These are phyloP conservation scores for Xylariaceae sp. DNA, from an alignment of 2,329 filamentous ascomycete genomes.

Conservation along the genomic window DNA sequence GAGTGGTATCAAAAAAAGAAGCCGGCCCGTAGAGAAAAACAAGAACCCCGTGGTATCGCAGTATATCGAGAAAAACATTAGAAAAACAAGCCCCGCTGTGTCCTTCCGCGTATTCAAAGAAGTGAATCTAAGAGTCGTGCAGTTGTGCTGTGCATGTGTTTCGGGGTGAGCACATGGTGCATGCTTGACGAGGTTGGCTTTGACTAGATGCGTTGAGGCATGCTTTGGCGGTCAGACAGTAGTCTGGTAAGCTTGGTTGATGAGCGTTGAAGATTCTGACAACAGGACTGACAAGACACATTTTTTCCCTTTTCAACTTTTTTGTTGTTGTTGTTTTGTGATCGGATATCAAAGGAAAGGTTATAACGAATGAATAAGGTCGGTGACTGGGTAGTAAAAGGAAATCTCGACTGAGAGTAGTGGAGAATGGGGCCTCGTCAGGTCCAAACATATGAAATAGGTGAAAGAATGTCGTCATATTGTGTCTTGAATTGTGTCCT, in stretches of 20 bases:
- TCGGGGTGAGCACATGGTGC: slow-evolving; percentile 6
- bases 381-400: slow-evolving; percentile 27
- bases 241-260: slow-evolving; percentile 3
- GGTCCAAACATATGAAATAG: slow-evolving; percentile 19
- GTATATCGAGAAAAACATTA: slow-evolving; percentile 34
- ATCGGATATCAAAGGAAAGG: slow-evolving; percentile 34
- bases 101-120: slow-evolving; percentile 5
- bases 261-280: slow-evolving; percentile 9
- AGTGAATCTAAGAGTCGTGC: background rate
- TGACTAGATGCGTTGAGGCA: background rate
- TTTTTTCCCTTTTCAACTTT: slow-evolving; percentile 25
- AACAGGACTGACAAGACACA: slow-evolving; percentile 13
- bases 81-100: slow-evolving; percentile 14
- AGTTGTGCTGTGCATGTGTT: slow-evolving; percentile 21
- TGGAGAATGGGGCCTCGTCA: slow-evolving; percentile 7
- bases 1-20: slow-evolving; percentile 36
- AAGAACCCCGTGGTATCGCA: slow-evolving; percentile 29
- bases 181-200: slow-evolving; percentile 5
- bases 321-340: slow-evolving; percentile 22
- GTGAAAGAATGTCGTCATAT: slow-evolving; percentile 35
- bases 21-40: slow-evolving; percentile 26
- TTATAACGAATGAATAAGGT: slow-evolving; percentile 38
- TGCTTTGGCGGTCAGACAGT: slow-evolving; percentile 5
- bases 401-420: slow-evolving; percentile 30
- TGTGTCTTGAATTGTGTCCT: slow-evolving; percentile 19